A percentile compares a stretch with the other conserved stretches of the same genome.
Evolutionary conservation across 257 asterid species (phyloP).

Genomic region (Avicennia marina): DNA sequence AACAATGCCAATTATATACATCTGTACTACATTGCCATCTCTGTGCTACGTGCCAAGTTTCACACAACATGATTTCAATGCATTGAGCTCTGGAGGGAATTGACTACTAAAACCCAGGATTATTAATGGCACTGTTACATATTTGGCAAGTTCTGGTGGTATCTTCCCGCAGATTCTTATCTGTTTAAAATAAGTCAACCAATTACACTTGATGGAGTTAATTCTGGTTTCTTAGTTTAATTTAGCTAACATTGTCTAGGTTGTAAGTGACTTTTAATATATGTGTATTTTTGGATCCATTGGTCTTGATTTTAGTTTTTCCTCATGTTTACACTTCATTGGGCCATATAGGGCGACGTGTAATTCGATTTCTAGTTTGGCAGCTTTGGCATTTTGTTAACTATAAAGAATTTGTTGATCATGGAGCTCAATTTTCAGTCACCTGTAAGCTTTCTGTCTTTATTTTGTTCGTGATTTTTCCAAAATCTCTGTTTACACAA

Average conservation of each 20-base stretch:
- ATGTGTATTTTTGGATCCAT: too few species aligned
- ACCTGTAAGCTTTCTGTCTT: not conserved
- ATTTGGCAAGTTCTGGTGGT: constrained; percentile 21
- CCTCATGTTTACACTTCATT: constrained; percentile 8
- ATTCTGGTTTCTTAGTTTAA: constrained; percentile 6
- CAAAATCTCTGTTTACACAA: not conserved
- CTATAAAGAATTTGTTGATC: not conserved
- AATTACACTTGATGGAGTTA: constrained; percentile 9
- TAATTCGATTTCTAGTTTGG: constrained; percentile 1
- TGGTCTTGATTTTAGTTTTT: not conserved
- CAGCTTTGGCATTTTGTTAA: not conserved
- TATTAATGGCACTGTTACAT: constrained; percentile 16
- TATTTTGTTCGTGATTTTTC: not conserved
- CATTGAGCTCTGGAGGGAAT: constrained; percentile 17
- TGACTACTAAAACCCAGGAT: not conserved
- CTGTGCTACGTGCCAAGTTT: constrained; percentile 1
- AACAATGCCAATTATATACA: not conserved
- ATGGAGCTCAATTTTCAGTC: not conserved
- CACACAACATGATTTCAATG: not conserved
- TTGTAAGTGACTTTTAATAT: constrained; percentile 2
- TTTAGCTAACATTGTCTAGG: not conserved
- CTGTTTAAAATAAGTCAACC: constrained; percentile 10
- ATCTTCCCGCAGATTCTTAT: constrained; percentile 6
- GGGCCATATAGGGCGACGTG: not conserved
- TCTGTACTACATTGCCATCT: not conserved